A percentile compares a stretch with the other conserved stretches of the same genome.
phyloP scores from a whole-genome alignment of 2,329 filamentous ascomycete genomes.

The Pseudogymnoascus pannorum region DNA sequence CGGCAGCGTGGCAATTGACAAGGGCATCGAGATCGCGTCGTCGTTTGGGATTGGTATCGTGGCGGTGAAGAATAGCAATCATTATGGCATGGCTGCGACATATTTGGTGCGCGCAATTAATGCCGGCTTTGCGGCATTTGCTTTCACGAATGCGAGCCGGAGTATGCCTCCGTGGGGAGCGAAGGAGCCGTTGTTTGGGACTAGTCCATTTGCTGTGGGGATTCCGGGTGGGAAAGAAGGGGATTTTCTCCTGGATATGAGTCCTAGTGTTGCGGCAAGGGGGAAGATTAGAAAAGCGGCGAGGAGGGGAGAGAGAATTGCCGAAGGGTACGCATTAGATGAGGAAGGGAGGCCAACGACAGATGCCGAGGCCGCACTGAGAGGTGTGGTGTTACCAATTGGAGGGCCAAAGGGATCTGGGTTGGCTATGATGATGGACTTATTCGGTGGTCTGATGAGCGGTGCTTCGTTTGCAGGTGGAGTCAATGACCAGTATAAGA shows the following conservation, averaged over 20 bases:
- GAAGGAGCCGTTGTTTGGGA: slow-evolving; percentile 19
- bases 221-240: slow-evolving; percentile 49
- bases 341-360: slow-evolving; percentile 19
- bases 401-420: slow-evolving; percentile 55
- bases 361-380: slow-evolving; percentile 19
- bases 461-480: slow-evolving; percentile 52
- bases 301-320: slow-evolving; percentile 22
- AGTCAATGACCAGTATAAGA: slow-evolving; percentile 51
- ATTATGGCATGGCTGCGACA: slow-evolving; percentile 26
- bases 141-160: slow-evolving; percentile 21
- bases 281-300: slow-evolving; percentile 24
- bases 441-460: slow-evolving; percentile 51
- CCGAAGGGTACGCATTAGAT: slow-evolving; percentile 22
- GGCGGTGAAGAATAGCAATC: slow-evolving; percentile 21
- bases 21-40: slow-evolving; percentile 15
- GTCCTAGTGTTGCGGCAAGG: slow-evolving; percentile 21
- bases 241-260: slow-evolving; percentile 24
- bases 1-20: slow-evolving; percentile 20
- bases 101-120: slow-evolving; percentile 22
- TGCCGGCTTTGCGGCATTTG: slow-evolving; percentile 17
- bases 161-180: slow-evolving; percentile 24
- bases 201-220: slow-evolving; percentile 37
- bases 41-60: slow-evolving; percentile 24
- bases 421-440: slow-evolving; percentile 55
- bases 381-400: slow-evolving; percentile 36